A percentile compares a stretch with the other conserved stretches of the same genome.
Conservation (phyloP, 164 flowering plant genomes). For the Sextonia rubra region DNA sequence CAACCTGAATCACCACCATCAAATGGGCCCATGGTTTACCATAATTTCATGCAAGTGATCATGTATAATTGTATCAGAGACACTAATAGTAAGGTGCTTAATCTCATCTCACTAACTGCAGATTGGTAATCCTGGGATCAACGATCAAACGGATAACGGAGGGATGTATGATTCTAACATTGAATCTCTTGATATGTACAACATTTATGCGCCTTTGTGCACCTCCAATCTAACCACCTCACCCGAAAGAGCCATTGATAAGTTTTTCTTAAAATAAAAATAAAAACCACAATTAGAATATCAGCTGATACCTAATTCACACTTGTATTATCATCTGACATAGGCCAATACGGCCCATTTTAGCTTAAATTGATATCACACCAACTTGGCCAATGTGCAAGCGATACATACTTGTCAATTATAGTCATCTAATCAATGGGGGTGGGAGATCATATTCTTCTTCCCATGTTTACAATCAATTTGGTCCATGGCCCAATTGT, state of each 20-base stretch:
- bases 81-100: no score
- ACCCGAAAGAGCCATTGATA: slow-evolving; percentile 39
- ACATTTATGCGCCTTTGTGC: slow-evolving; percentile 67
- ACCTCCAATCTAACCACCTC: slow-evolving; percentile 23
- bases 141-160: slow-evolving; percentile 46
- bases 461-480: no score
- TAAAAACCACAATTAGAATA: background rate
- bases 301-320: background rate
- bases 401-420: no score
- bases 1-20: no score
- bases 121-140: slow-evolving; percentile 77
- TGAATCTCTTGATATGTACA: slow-evolving; percentile 39
- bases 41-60: background rate
- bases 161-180: slow-evolving; percentile 69
- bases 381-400: no score
- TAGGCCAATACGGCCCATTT: no score
- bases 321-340: no score
- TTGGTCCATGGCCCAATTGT: background rate
- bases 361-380: no score
- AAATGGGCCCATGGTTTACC: no score
- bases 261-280: background rate
- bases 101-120: slow-evolving; percentile 19
- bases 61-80: no score
- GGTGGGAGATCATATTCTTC: no score
- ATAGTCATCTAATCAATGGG: no score